Evolutionary conservation across 1,284 basidiomycete genomes (phyloP), one percentile per base, ranked within the genome.

Genomic region (Papiliotrema fonsecae): DNA sequence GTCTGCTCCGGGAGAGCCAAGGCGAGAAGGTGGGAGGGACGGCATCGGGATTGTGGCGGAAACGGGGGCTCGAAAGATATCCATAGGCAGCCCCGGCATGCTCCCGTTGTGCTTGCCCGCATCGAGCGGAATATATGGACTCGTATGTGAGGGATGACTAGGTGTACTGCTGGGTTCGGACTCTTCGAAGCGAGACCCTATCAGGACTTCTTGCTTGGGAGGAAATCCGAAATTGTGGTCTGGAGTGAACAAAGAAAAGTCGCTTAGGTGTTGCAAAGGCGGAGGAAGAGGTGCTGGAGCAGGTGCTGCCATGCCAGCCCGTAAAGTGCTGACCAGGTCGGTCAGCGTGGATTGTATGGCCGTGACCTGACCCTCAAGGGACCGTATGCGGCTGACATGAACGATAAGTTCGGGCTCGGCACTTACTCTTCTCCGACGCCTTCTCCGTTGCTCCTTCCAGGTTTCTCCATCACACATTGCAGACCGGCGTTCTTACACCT

Each of bases 401-500:
- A 42, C 38, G 27, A 27, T 24, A 38, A 38, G 19, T 19, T 45
- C 38, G 30, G 42, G 5, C 27, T 19, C n/a, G 37, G 11, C 31
- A 78, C 86, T 72, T 69, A 90, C 87, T 66, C 65, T 18, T 91
- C 89, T 40, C 91, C 75, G 2, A 86, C 86, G n/a, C 85, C 85
- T 4, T 58, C 76, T 84, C 41, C 47, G 5, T 35, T 45, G 7
- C 51, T 83, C 44, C 86, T 84, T 2, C 87, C 88, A 32, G 89
- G 89, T 62, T 92, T 92, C 71, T 93, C 89, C 69, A 93, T 91
- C 28, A 92, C 78, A 75, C 90, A 93, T 42, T 90, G 87, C 13
- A 92, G 77, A 2, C 86, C 86, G 28, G 86, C 84, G 62, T 89
- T 86, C 40, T 86, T 80, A 71, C 90, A 94, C 32, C 90, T 81